Base-by-base conservation (phyloP, 768 basidiomycete genomes). In the Auriscalpium microsporum region DNA sequence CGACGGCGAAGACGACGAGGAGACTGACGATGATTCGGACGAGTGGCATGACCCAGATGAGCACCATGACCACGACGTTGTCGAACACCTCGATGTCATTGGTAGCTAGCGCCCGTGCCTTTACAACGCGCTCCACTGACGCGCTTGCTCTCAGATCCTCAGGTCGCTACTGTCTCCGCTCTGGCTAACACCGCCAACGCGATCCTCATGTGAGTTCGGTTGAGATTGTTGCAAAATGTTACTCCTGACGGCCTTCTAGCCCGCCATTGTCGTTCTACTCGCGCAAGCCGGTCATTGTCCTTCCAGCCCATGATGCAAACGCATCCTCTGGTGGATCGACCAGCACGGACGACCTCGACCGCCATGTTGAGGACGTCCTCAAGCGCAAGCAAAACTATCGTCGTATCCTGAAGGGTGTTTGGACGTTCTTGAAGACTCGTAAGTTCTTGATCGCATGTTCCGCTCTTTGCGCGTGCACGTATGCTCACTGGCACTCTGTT, bases 381-480 rank as follows among this genome's bases (percentile, higher is more conserved):
- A 74, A 73, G 16, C 79, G 81, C 55, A 78, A 80, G 14, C 80
- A 82, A 14, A 81, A 78, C 61, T 68, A 78, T 53, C 75, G 78
- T 54, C 77, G 84, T 16, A 82, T 78, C 0, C 66, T 86, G 62
- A 74, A 75, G 61, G 90, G 90, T 4, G 72, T 92, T 3, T 89
- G 90, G 87, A 78, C 84, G 2, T 94, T 90, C 64, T 68, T 92
- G 56, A 90, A 87, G 71, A 94, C 90, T 53, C 90, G 85, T 86
- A 70, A 58, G 81, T 74, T 11, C 10, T 16, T 52, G 44, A 8
- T 48, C 42, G 47, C 48, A 17, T 10, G 16, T 48, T 42, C 38
- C 38, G 38, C 16, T 33, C 23, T 11, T 6, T 34, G 35, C 7
- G 21, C 14, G 6, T 11, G 10, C 33, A 5, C 13, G 19, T 11